phyloP scores from a whole-genome alignment of 352 stramenopile species.

The Pythium pectinolyticum region DNA sequence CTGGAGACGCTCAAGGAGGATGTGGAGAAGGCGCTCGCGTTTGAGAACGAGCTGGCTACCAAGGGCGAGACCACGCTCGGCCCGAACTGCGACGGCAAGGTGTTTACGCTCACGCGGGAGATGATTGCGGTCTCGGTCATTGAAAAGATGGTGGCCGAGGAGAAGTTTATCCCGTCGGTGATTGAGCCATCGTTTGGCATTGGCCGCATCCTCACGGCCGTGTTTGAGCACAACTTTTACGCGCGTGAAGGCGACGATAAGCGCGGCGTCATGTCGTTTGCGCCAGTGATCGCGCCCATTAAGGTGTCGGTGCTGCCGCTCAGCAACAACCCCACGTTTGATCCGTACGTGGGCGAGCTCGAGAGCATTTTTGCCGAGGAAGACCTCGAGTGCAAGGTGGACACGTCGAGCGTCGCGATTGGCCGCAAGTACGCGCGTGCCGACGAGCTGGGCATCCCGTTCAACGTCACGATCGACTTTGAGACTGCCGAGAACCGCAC shows the following conservation, averaged over 20 bases:
- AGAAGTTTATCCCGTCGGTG: slow-evolving; percentile 98
- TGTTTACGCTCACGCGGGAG: slow-evolving; percentile 93
- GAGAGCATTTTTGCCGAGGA: slow-evolving; percentile 63
- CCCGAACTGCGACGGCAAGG: slow-evolving; percentile 74
- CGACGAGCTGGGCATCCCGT: slow-evolving; percentile 98
- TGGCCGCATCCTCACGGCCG: slow-evolving; percentile 96
- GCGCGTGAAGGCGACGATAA: slow-evolving; percentile 96
- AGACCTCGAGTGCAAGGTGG: slow-evolving; percentile 89
- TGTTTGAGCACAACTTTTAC: slow-evolving; percentile 99
- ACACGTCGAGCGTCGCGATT: slow-evolving; percentile 94
- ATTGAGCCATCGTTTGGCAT: slow-evolving; percentile 99
- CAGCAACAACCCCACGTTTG: slow-evolving; percentile 86
- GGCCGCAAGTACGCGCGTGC: slow-evolving; percentile 93
- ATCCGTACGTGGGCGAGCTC: slow-evolving; percentile 78
- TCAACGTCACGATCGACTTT: slow-evolving; percentile 99
- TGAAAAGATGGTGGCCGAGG: slow-evolving; percentile 95
- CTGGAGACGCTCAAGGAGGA: slow-evolving; percentile 88
- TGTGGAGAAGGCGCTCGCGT: slow-evolving; percentile 82
- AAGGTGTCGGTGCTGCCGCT: slow-evolving; percentile 97
- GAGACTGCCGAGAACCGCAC: slow-evolving; percentile 90
- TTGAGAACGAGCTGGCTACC: slow-evolving; percentile 90
- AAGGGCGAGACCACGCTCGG: slow-evolving; percentile 91
- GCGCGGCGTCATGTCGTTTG: slow-evolving; percentile 97
- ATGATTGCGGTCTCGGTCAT: slow-evolving; percentile 95
- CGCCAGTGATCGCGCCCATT: slow-evolving; percentile 96